These are phyloP conservation scores for Colletotrichum filicis DNA, from an alignment of 2,329 filamentous ascomycete species.

Conservation along the genomic window DNA sequence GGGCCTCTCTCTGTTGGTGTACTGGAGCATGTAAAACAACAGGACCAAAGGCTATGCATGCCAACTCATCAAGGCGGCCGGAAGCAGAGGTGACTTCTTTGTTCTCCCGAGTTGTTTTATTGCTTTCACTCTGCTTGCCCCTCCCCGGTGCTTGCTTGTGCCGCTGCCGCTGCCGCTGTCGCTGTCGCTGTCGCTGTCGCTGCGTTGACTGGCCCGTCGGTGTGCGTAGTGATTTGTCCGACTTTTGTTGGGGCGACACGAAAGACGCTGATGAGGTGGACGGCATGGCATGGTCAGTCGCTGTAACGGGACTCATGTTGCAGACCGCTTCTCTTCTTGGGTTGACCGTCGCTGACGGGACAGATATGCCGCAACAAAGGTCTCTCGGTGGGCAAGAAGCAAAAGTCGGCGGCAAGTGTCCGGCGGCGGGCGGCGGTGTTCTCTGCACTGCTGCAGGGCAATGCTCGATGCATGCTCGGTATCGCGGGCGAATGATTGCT, in stretches of 20 bases:
- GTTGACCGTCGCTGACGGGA: not conserved
- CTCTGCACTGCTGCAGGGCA: not conserved
- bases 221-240: constrained; percentile 24
- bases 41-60: constrained; percentile 35
- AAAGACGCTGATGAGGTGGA: constrained; percentile 13
- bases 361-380: not conserved
- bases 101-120: not conserved
- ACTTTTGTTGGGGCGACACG: constrained; percentile 27
- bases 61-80: constrained; percentile 32
- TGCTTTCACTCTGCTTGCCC: not conserved
- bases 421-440: not conserved
- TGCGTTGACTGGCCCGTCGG: constrained; percentile 22
- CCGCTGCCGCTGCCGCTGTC: not conserved
- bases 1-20: not conserved
- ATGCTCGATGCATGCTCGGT: constrained; percentile 4
- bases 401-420: not conserved
- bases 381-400: not conserved
- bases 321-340: constrained; percentile 14
- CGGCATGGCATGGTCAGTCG: not conserved
- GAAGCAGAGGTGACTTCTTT: constrained; percentile 15
- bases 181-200: constrained; percentile 6
- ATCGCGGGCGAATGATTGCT: constrained; percentile 15
- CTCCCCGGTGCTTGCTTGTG: not conserved
- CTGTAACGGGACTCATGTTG: not conserved
- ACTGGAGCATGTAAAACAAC: constrained; percentile 26